A percentile compares a stretch with the other conserved stretches of the same genome.
These are phyloP conservation scores for Lipomyces orientalis DNA, from an alignment of 805 yeast genomes.

Conservation along the genomic window DNA sequence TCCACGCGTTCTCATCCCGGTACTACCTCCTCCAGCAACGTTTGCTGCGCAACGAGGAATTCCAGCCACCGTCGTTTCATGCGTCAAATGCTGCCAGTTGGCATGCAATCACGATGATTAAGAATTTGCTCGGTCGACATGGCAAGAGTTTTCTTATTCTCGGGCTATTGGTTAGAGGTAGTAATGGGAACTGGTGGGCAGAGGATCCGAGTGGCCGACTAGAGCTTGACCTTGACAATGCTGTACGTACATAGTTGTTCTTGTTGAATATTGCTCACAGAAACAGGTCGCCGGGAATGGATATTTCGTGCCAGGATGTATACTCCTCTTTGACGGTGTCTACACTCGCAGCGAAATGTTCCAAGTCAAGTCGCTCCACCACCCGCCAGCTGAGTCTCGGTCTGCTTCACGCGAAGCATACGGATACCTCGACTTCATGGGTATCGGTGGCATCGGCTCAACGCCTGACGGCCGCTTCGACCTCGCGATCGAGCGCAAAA, in stretches of 20 bases:
- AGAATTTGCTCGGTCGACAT: conserved; percentile 84
- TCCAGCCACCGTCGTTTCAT: conserved; percentile 59
- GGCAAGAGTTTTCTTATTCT: conserved; percentile 75
- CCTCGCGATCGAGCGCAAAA: conserved; percentile 58
- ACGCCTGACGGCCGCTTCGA: conserved; percentile 62
- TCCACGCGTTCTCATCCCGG: conserved; percentile 38
- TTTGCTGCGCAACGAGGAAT: conserved; percentile 73
- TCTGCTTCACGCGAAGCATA: conserved; percentile 67
- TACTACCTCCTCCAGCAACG: conserved; percentile 72
- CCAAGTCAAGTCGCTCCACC: conserved; percentile 75
- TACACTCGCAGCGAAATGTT: conserved; percentile 66
- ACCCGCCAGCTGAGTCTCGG: conserved; percentile 87
- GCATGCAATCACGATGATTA: conserved; percentile 66
- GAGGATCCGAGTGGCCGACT: conserved; percentile 84
- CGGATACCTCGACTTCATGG: conserved; percentile 78
- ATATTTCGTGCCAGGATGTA: conserved; percentile 73
- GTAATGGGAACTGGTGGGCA: conserved; percentile 71
- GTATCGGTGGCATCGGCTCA: conserved; percentile 45
- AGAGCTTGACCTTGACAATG: conserved; percentile 58
- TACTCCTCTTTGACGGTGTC: conserved; percentile 82
- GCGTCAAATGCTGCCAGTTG: conserved; percentile 39
- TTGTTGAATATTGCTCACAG: conserved; percentile 5
- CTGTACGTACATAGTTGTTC: conserved; percentile 51
- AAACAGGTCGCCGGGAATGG: conserved; percentile 61
- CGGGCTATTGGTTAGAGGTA: conserved; percentile 71